Conservation (phyloP, 495 filamentous ascomycete species). For the Penicillium crystallinum region DNA sequence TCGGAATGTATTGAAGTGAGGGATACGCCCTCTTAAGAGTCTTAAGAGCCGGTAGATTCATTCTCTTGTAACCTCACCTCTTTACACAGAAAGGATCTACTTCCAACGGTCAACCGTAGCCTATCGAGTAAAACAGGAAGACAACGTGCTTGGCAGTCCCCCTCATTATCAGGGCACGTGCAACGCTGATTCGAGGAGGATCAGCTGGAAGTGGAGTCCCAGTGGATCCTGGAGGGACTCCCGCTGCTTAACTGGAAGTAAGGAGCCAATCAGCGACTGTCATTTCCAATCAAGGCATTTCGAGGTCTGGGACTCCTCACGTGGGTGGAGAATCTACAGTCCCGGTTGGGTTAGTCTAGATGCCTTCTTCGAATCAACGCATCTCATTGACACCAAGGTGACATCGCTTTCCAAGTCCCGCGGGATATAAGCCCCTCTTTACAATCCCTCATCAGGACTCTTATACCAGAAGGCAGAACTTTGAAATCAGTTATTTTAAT, state of each 20-base stretch:
- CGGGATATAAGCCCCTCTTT: not conserved
- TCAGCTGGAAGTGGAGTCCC: not conserved
- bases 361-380: not conserved
- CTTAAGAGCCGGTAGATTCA: not conserved
- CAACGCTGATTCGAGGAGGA: constrained; percentile 27
- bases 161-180: constrained; percentile 30
- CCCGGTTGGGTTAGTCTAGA: not conserved
- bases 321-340: too few species aligned
- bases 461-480: too few species aligned
- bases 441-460: too few species aligned
- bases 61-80: not conserved
- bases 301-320: too few species aligned
- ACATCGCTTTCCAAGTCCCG: not conserved
- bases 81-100: constrained; percentile 12
- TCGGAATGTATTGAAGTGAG: constrained; percentile 1
- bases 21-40: too few species aligned
- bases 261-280: constrained; percentile 3
- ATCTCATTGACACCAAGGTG: not conserved
- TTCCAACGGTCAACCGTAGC: constrained; percentile 15
- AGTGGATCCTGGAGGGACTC: constrained; percentile 3
- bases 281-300: constrained; percentile 7
- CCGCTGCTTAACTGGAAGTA: constrained; percentile 16
- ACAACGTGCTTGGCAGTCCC: constrained; percentile 33
- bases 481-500: too few species aligned
- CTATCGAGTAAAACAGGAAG: constrained; percentile 26